Evolutionary conservation across 73 alveolate species (phyloP).

Genomic region (Tetrahymena malaccensis): DNA sequence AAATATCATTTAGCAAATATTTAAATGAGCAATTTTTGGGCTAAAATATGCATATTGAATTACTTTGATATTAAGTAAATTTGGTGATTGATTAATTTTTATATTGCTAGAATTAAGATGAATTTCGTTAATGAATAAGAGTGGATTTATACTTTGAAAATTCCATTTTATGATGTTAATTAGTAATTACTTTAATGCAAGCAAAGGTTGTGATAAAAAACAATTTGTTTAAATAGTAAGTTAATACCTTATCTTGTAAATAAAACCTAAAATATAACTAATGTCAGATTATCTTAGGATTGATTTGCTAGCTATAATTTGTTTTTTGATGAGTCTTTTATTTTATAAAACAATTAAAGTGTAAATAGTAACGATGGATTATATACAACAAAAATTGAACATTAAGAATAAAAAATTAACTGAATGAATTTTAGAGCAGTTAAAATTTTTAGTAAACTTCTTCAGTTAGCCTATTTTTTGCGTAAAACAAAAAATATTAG

Average conservation of each 20-base stretch:
- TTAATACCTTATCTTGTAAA: background rate
- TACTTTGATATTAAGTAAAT: no score
- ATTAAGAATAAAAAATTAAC: background rate
- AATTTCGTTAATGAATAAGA: no score
- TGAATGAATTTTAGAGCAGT: background rate
- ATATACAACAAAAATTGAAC: background rate
- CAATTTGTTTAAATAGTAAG: background rate
- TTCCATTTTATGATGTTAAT: no score
- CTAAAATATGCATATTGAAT: no score
- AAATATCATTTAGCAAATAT: no score
- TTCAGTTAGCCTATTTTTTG: background rate
- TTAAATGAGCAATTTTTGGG: no score
- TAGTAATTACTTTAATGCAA: background rate
- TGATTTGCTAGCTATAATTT: background rate
- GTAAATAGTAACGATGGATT: background rate
- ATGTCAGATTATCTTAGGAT: background rate
- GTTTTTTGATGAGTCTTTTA: no score
- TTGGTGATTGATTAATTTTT: no score
- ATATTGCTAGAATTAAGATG: no score
- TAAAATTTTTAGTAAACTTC: background rate
- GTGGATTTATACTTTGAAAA: no score
- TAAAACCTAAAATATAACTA: background rate
- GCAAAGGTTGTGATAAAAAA: background rate
- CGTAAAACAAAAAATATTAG: background rate
- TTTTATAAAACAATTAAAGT: no score